Evolutionary conservation across 768 basidiomycete genomes (phyloP).

Genomic region (Macrocybe gigantea): DNA sequence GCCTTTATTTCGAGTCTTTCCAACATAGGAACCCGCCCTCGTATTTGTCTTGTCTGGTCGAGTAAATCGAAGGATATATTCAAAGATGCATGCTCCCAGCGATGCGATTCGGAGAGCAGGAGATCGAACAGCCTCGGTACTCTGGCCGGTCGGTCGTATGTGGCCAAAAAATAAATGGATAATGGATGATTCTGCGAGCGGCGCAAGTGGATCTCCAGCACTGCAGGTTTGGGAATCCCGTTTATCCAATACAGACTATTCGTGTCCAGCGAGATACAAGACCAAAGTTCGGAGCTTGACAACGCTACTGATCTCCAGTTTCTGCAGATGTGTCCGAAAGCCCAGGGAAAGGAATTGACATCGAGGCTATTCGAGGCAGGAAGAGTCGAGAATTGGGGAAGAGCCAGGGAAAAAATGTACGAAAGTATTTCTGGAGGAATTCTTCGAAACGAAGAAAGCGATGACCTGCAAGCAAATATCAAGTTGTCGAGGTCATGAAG

Average conservation of each 20-base stretch:
- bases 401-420: not conserved
- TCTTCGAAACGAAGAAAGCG: not conserved
- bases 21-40: not conserved
- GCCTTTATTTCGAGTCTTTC: not conserved
- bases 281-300: not conserved
- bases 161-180: not conserved
- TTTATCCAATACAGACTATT: not conserved
- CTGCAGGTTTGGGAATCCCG: not conserved
- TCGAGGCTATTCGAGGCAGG: not conserved
- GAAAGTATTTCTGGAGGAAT: slow-evolving; percentile 3
- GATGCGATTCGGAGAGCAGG: not conserved
- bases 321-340: not conserved
- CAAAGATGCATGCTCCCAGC: not conserved
- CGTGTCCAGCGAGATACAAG: not conserved
- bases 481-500: not conserved
- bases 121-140: not conserved
- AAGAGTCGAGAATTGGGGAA: not conserved
- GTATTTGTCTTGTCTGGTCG: not conserved
- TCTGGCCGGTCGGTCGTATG: not conserved
- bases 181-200: not conserved
- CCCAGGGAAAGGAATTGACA: not conserved
- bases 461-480: not conserved
- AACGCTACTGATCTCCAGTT: slow-evolving; percentile 1
- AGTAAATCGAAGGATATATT: not conserved
- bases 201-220: not conserved